Base-by-base conservation (phyloP, 345 rosid species). In the Eucalyptus erythrocorys region DNA sequence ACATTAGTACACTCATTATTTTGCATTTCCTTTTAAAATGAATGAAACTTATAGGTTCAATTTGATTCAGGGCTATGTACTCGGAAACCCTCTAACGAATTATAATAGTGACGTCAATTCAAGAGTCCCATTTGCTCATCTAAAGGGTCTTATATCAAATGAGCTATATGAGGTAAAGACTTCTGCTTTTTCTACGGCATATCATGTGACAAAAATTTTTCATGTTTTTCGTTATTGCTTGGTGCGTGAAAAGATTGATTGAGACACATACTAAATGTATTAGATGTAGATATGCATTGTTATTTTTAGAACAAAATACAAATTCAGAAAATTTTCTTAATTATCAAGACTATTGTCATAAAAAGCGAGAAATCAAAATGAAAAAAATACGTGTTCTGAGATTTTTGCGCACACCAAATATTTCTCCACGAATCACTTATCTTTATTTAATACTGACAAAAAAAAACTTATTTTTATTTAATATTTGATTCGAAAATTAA, bases 71-170 rank as follows among this genome's bases (percentile, higher is more conserved):
- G 93, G 93, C 45, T 92, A 92, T 84, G 42, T 88, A 17, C 86
- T 89, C 21, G 93, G 93, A 22, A 92, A 92, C 82, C 92, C 93
- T 9, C 61, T 66, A 51, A 92, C 93, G 49, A 85, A 48, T 87
- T 17, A 55, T 13, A 43, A 87, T 30, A 6, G 80, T 47, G 93
- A 91, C 50, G 61, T 71, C 53, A 91, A 90, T 66, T 90, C 90
- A 42, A 90, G 90, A 87, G 61, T 91, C 10, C 48, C 86, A 59
- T 91, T 87, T 81, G 89, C 84, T 84, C 71, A 87, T 85, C 42
- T 88, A 12, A 88, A 88, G 61, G 89, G 89, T 64, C 93, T 91
- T 9, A 87, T 91, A 85, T 86, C 93, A 2, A 12, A 30, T 40
- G 91, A 90, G 66, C 88, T 91, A 19, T 91, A 76, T 47, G n/a